These are phyloP conservation scores for Microthlaspi erraticum DNA, from an alignment of 345 rosid genomes.

Conservation along the genomic window DNA sequence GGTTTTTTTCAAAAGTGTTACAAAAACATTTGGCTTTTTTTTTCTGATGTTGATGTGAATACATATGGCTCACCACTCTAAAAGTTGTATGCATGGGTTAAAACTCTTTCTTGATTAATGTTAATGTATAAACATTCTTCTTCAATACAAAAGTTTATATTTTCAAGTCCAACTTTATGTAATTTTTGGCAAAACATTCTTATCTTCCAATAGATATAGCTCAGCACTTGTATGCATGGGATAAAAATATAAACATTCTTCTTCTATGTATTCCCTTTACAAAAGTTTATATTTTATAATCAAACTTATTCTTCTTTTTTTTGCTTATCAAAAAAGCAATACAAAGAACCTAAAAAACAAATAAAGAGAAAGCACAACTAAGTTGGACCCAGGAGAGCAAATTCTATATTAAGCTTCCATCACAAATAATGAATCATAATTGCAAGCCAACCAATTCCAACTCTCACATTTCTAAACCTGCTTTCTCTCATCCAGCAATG, in stretches of 20 bases:
- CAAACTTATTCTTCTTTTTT: too few species aligned
- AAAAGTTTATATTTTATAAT: too few species aligned
- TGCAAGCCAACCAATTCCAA: conserved; percentile 46
- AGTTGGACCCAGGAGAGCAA: conserved; percentile 38
- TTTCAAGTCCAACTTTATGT: not conserved
- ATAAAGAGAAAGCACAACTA: conserved; percentile 31
- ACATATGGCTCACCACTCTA: conserved; percentile 17
- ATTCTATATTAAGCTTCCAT: conserved; percentile 18
- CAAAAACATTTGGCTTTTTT: not conserved
- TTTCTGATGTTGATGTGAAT: conserved; percentile 18
- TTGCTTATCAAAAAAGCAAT: conserved; percentile 7
- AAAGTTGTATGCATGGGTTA: conserved; percentile 6
- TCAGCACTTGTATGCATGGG: too few species aligned
- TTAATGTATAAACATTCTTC: conserved; percentile 16
- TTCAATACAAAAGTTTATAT: not conserved
- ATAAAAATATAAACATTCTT: too few species aligned
- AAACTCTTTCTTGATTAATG: not conserved
- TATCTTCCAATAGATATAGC: too few species aligned
- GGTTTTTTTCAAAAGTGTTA: not conserved
- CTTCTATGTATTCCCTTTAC: too few species aligned
- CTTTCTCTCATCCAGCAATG: conserved; percentile 16
- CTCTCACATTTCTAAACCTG: conserved; percentile 29
- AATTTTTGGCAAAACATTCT: not conserved
- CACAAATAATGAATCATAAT: conserved; percentile 39
- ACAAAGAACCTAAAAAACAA: not conserved